Evolutionary conservation across 441 rosid species (phyloP), one percentile per base, ranked within the genome.

Genomic region (Eutrema salsugineum): DNA sequence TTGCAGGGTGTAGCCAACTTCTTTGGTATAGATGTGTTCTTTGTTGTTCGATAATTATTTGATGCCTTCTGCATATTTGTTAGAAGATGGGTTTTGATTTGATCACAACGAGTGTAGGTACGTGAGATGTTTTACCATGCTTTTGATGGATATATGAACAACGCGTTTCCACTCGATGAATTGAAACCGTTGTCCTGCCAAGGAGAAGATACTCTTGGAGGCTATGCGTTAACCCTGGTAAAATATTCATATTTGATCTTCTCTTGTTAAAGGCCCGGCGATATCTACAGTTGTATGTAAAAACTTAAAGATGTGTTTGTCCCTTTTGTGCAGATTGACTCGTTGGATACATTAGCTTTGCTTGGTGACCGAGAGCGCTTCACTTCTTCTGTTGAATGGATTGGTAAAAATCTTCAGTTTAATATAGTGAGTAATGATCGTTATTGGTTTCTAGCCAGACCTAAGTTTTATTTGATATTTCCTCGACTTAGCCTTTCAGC

Each of bases 41-140:
- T 44, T 15, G n/a, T 62, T 62, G 51, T 56, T 56, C 5, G 19
- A 16, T 12, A 5, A 6, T 35, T 35, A 10, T 33, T 56, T 38
- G 17, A 30, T 53, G 36, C 38, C 58, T 46, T 6, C 48, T 16
- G 32, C 17, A 5, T 24, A 5, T 49, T 33, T 42, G 10, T 40
- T 42, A 7, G 12, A 66, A 27, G 20, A 38, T 49, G 22, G 11
- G 51, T 50, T 35, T 30, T n/a, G 57, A 6, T 51, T 15, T 70
- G 43, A 49, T 65, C 42, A 68, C 57, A 40, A 48, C 39, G 73
- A 56, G 14, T 72, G 16, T 77, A 95, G 99, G 99, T 95, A 64
- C 96, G 87, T 44, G 98, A 79, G 75, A 95, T 95, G 99, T 93
- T 95, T 84, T 93, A 95, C 83, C 99, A 91, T 79, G 97, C 97